These are phyloP conservation scores for Penicillium turbatum DNA, from an alignment of 495 filamentous ascomycete species.

Conservation along the genomic window DNA sequence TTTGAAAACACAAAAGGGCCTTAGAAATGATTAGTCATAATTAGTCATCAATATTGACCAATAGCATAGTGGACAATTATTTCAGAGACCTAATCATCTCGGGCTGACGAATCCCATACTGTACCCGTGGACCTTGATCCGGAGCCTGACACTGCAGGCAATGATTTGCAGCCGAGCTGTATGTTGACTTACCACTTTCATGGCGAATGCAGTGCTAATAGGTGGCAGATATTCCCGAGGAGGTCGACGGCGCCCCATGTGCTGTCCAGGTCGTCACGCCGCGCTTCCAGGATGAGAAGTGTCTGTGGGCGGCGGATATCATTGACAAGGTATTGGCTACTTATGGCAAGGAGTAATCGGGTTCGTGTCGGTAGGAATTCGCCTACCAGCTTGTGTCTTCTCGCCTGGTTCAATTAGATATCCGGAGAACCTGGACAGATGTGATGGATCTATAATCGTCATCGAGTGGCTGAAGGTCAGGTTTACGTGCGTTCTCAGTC, in stretches of 20 bases:
- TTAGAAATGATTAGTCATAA: too few species aligned
- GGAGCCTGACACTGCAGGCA: slow-evolving; percentile 19
- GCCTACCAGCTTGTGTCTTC: not conserved
- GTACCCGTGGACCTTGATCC: too few species aligned
- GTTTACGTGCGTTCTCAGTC: too few species aligned
- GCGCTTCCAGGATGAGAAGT: slow-evolving; percentile 42
- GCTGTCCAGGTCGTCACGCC: slow-evolving; percentile 38
- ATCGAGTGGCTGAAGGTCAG: too few species aligned
- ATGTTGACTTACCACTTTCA: slow-evolving; percentile 4
- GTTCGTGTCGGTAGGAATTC: not conserved
- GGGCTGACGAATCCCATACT: too few species aligned
- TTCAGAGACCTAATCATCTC: too few species aligned
- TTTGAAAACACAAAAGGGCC: too few species aligned
- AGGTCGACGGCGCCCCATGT: slow-evolving; percentile 36
- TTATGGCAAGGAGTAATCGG: not conserved
- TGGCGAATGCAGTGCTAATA: not conserved
- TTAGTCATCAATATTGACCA: too few species aligned
- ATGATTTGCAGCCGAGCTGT: slow-evolving; percentile 36
- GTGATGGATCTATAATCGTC: too few species aligned
- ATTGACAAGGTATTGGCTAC: slow-evolving; percentile 23
- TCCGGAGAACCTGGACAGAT: too few species aligned
- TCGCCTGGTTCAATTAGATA: too few species aligned
- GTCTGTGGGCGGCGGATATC: slow-evolving; percentile 32
- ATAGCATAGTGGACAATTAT: too few species aligned
- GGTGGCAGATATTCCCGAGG: slow-evolving; percentile 29